Percentiles rank a stretch among this genome's conserved stretches.
phyloP scores from a whole-genome alignment of 768 basidiomycete species.

The Pleurotus ostreatus region DNA sequence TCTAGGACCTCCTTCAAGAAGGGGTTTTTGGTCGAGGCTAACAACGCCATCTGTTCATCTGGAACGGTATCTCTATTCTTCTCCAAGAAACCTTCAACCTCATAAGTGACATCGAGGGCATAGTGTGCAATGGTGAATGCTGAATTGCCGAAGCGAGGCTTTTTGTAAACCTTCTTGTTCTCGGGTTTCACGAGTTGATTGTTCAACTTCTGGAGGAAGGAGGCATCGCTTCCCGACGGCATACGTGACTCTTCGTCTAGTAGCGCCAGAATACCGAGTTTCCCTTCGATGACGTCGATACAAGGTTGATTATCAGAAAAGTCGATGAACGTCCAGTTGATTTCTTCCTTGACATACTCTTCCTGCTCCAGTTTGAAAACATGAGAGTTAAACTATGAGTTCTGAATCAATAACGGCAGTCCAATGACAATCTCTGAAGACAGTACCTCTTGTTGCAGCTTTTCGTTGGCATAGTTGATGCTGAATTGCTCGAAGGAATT shows the following conservation, averaged over 20 bases:
- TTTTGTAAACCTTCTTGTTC: constrained; percentile 90
- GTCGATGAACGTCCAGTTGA: constrained; percentile 99
- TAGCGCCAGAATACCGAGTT: constrained; percentile 88
- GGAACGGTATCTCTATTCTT: constrained; percentile 99
- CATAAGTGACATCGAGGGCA: constrained; percentile 97
- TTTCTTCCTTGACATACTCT: constrained; percentile 97
- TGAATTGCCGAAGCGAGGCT: constrained; percentile 96
- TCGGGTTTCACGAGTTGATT: constrained; percentile 80
- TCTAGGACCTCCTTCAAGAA: constrained; percentile 96
- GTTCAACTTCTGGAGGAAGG: constrained; percentile 91
- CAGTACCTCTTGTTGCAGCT: constrained; percentile 91
- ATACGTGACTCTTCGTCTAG: constrained; percentile 98
- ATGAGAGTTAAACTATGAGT: constrained; percentile 89
- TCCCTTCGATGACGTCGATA: constrained; percentile 98
- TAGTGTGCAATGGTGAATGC: constrained; percentile 99
- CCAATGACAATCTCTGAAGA: not conserved
- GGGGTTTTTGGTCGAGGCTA: constrained; percentile 82
- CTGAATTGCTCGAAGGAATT: constrained; percentile 98
- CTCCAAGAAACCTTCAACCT: constrained; percentile 96
- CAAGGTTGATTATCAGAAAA: constrained; percentile 99
- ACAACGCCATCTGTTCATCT: constrained; percentile 91
- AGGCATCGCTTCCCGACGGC: constrained; percentile 87
- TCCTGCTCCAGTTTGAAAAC: constrained; percentile 99
- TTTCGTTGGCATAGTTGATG: constrained; percentile 99
- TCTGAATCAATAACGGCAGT: constrained; percentile 8